phyloP scores from a whole-genome alignment of 202 grass and related monocot genomes.

The Musa balbisiana region DNA sequence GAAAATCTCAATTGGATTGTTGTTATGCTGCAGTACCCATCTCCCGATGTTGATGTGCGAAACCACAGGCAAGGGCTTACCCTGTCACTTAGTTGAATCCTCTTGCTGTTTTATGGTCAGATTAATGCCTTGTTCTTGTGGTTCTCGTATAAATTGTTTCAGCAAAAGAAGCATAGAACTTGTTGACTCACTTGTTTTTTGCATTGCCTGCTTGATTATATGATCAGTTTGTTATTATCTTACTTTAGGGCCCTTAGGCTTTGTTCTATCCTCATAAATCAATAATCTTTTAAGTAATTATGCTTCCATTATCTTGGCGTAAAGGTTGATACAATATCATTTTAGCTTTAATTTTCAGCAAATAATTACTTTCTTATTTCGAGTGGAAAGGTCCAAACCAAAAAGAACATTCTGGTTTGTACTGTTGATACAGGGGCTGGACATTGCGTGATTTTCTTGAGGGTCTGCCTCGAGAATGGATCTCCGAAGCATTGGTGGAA shows the following conservation, averaged over 20 bases:
- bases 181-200: too few relatives aligned
- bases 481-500: conserved; percentile 97
- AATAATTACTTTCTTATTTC: neutral
- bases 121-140: neutral
- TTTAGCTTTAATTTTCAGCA: neutral
- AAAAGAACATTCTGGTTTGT: conserved; percentile 8
- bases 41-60: conserved; percentile 74
- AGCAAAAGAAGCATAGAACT: too few relatives aligned
- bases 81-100: neutral
- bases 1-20: conserved; percentile 92
- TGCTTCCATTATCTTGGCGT: too few relatives aligned
- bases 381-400: neutral
- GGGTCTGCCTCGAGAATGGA: conserved; percentile 95
- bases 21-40: conserved; percentile 74
- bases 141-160: neutral
- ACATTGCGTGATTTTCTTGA: conserved; percentile 87
- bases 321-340: too few relatives aligned
- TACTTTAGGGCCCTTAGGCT: too few relatives aligned
- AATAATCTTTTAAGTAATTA: too few relatives aligned
- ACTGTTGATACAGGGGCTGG: conserved; percentile 57
- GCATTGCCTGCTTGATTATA: too few relatives aligned
- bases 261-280: too few relatives aligned
- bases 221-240: too few relatives aligned
- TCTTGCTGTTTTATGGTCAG: neutral
- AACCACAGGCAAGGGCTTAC: conserved; percentile 74